Percentiles rank a stretch among this genome's conserved stretches.
Evolutionary conservation across 495 filamentous ascomycete species (phyloP).

Genomic region (Hyphodiscus hymeniophilus): DNA sequence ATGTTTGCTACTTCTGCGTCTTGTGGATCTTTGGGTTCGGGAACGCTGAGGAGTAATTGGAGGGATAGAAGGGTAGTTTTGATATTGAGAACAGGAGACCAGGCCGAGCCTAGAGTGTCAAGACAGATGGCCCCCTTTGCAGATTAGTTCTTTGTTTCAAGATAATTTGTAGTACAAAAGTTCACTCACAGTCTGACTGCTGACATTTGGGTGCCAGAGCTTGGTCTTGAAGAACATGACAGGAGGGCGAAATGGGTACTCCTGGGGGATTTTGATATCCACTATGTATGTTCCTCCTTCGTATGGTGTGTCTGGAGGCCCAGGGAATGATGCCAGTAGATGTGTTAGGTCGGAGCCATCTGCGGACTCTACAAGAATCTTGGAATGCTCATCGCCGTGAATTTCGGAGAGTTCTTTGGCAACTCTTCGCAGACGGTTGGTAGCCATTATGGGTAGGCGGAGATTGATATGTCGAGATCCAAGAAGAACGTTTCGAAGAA

Average conservation of each 20-base stretch:
- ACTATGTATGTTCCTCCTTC: constrained; percentile 78
- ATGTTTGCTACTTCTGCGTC: constrained; percentile 93
- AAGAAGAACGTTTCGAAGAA: not conserved
- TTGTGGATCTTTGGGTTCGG: constrained; percentile 94
- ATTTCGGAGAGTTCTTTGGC: constrained; percentile 91
- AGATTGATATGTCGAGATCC: no score
- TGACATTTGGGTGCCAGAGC: constrained; percentile 97
- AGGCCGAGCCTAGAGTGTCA: constrained; percentile 80
- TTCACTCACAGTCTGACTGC: constrained; percentile 79
- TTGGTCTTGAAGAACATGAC: constrained; percentile 90
- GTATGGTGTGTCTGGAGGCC: constrained; percentile 90
- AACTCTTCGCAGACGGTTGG: constrained; percentile 73
- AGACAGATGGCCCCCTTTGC: constrained; percentile 90
- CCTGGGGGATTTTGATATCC: constrained; percentile 77
- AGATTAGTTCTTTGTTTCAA: constrained; percentile 7
- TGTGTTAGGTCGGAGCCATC: constrained; percentile 67
- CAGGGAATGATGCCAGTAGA: constrained; percentile 73
- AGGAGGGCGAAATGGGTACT: constrained; percentile 92
- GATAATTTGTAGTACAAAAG: not conserved
- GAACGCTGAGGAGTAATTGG: constrained; percentile 85
- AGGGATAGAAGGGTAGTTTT: constrained; percentile 91
- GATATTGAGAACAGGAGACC: constrained; percentile 93
- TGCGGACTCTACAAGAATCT: constrained; percentile 60
- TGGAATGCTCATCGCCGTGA: constrained; percentile 62
- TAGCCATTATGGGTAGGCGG: constrained; percentile 48